Evolutionary conservation across 306 rosid species (phyloP).

Genomic region (Acacia acuminata): DNA sequence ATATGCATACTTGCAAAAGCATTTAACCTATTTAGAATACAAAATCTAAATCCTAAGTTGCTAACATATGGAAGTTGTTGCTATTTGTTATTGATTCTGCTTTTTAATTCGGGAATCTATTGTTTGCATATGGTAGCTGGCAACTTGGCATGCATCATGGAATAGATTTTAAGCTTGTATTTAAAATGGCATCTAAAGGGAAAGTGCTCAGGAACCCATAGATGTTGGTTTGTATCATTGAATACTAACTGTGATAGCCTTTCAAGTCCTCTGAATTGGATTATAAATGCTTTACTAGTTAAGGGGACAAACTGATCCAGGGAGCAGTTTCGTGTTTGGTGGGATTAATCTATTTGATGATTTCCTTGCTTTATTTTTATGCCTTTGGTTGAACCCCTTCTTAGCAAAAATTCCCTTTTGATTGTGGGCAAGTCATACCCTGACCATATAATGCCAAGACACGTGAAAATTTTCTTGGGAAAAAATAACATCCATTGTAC

Average conservation of each 20-base stretch:
- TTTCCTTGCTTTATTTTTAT: not conserved
- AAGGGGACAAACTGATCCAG: not conserved
- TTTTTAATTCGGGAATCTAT: not conserved
- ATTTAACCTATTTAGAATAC: too few species aligned
- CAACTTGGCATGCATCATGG: not conserved
- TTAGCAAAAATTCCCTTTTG: not conserved
- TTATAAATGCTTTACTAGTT: not conserved
- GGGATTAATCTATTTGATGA: not conserved
- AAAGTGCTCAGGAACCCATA: not conserved
- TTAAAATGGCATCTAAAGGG: not conserved
- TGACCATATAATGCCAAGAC: not conserved
- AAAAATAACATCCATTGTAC: not conserved
- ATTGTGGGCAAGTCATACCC: not conserved
- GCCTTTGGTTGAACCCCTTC: not conserved
- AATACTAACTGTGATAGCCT: not conserved
- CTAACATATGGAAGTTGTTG: too few species aligned
- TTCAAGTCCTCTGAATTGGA: not conserved
- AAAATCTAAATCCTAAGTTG: too few species aligned
- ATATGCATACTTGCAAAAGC: too few species aligned
- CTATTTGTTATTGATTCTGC: not conserved
- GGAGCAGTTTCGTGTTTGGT: not conserved
- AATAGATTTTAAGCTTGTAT: not conserved
- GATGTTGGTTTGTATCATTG: slow-evolving; percentile 8
- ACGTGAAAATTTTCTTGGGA: not conserved
- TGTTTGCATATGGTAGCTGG: not conserved